Percentiles rank a stretch among this genome's conserved stretches.
These are phyloP conservation scores for Yamadazyma insecticola DNA, from an alignment of 805 yeast genomes.

Conservation along the genomic window DNA sequence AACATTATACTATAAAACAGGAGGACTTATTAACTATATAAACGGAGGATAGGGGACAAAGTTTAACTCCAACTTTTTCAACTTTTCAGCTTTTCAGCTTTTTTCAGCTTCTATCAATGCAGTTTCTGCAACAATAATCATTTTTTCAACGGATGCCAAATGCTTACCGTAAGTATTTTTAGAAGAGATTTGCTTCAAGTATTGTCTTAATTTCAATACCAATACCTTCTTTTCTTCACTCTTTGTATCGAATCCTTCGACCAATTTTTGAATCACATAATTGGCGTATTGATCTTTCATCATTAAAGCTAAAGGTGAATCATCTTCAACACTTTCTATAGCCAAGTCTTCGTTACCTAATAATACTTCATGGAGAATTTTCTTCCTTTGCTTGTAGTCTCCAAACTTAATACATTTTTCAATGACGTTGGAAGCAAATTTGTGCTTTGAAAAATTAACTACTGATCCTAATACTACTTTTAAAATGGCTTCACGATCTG, in stretches of 20 bases:
- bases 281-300: slow-evolving; percentile 98
- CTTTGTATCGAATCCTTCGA: slow-evolving; percentile 62
- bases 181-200: slow-evolving; percentile 63
- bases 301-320: slow-evolving; percentile 78
- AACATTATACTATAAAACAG: not conserved
- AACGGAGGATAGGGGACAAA: too few species aligned
- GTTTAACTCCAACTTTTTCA: too few species aligned
- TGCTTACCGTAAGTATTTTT: slow-evolving; percentile 75
- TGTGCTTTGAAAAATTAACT: slow-evolving; percentile 86
- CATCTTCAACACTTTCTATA: slow-evolving; percentile 50
- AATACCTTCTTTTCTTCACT: slow-evolving; percentile 65
- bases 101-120: slow-evolving; percentile 39
- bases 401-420: slow-evolving; percentile 88
- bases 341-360: slow-evolving; percentile 44
- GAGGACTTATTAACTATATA: too few species aligned
- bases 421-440: slow-evolving; percentile 96
- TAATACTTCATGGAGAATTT: slow-evolving; percentile 64
- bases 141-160: slow-evolving; percentile 74
- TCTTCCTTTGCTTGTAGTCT: slow-evolving; percentile 52
- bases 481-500: slow-evolving; percentile 59
- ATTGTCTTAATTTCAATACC: slow-evolving; percentile 73
- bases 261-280: slow-evolving; percentile 92
- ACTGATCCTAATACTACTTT: slow-evolving; percentile 65
- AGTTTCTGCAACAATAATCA: slow-evolving; percentile 53
- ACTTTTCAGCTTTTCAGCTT: too few species aligned